A percentile compares a stretch with the other conserved stretches of the same genome.
Evolutionary conservation across 495 filamentous ascomycete species (phyloP).

Genomic region (Neurospora sublineolata): DNA sequence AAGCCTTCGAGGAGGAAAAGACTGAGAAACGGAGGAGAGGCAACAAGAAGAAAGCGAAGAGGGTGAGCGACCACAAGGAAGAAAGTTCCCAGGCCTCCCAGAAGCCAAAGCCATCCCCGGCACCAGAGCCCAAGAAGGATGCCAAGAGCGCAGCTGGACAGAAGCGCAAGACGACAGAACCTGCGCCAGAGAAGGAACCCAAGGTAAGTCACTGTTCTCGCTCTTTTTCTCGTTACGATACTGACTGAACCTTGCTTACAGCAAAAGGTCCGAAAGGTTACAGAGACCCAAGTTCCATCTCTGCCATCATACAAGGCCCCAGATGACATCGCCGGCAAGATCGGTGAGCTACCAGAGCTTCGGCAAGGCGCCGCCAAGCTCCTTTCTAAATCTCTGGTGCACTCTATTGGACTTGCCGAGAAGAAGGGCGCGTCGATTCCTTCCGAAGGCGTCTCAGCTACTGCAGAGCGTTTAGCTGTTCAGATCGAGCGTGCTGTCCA

Average conservation of each 20-base stretch:
- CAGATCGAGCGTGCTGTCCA: conserved; percentile 57
- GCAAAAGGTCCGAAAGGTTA: conserved; percentile 43
- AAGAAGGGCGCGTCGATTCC: conserved; percentile 29
- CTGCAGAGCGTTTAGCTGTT: conserved; percentile 41
- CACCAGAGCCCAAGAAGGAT: conserved; percentile 27
- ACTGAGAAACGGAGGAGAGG: conserved; percentile 26
- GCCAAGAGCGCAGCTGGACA: conserved; percentile 8
- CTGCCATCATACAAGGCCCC: conserved; percentile 26
- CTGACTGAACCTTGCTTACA: conserved; percentile 4
- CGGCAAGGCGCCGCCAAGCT: conserved; percentile 33
- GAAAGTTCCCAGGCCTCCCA: conserved; percentile 23
- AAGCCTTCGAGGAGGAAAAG: conserved; percentile 37
- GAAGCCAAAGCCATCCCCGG: conserved; percentile 19
- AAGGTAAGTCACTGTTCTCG: conserved; percentile 20
- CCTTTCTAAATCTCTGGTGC: conserved; percentile 31
- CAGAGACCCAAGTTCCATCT: conserved; percentile 25
- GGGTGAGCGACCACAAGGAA: conserved; percentile 39
- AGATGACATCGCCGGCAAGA: conserved; percentile 25
- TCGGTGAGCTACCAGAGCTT: conserved; percentile 28
- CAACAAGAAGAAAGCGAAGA: conserved; percentile 35
- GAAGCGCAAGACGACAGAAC: conserved; percentile 38
- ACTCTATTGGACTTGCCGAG: conserved; percentile 28
- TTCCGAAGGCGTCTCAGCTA: conserved; percentile 22
- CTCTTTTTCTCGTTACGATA: background rate
- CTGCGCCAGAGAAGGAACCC: conserved; percentile 28